phyloP scores from a whole-genome alignment of 75 land plant species.

The Pseudotsuga menziesii region DNA sequence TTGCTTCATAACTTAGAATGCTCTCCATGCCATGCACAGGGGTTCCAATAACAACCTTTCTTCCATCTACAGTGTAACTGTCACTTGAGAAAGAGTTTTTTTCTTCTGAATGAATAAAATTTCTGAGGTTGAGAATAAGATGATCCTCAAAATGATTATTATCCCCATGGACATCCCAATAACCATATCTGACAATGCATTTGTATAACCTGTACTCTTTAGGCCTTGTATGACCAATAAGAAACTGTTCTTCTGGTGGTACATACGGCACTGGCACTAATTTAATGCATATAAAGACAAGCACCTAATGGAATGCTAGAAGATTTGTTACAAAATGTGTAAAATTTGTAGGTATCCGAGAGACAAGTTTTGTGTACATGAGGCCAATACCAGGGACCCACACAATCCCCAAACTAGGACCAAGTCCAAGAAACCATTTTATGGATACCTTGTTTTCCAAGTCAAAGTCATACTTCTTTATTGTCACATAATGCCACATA shows the following conservation, averaged over 20 bases:
- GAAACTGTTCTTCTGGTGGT: slow-evolving; percentile 31
- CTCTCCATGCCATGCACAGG: slow-evolving; percentile 9
- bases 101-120: slow-evolving; percentile 34
- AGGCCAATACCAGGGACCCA: too few relatives aligned
- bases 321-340: slow-evolving; percentile 62
- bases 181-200: slow-evolving; percentile 55
- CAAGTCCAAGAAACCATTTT: too few relatives aligned
- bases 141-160: slow-evolving; percentile 43
- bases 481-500: too few relatives aligned
- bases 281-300: slow-evolving; percentile 58
- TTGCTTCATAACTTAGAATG: slow-evolving; percentile 8
- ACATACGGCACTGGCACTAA: slow-evolving; percentile 42
- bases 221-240: slow-evolving; percentile 45
- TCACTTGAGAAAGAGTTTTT: slow-evolving; percentile 17
- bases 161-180: slow-evolving; percentile 37
- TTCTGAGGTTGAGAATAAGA: slow-evolving; percentile 31
- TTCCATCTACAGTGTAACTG: slow-evolving; percentile 37
- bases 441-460: too few relatives aligned
- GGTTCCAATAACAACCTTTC: slow-evolving; percentile 47
- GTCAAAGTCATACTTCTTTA: too few relatives aligned
- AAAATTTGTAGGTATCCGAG: slow-evolving; percentile 58
- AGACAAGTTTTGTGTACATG: too few relatives aligned
- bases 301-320: slow-evolving; percentile 53
- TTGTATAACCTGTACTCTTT: slow-evolving; percentile 43
- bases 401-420: too few relatives aligned